Percentiles rank a stretch among this genome's conserved stretches.
Evolutionary conservation across 345 rosid species (phyloP).

Genomic region (Melaleuca alternifolia): DNA sequence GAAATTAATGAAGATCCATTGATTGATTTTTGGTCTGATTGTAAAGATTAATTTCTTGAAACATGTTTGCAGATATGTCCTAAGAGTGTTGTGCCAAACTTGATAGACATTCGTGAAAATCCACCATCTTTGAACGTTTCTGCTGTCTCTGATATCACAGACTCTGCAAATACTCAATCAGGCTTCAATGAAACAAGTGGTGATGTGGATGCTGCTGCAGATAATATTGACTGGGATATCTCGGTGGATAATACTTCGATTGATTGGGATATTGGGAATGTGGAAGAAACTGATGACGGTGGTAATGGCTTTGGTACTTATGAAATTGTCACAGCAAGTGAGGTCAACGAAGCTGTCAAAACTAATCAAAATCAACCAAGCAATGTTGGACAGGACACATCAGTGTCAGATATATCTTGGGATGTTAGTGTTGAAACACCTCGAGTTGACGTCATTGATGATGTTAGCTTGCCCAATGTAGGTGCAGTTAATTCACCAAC

Average conservation of each 20-base stretch:
- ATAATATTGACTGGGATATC: slow-evolving; percentile 85
- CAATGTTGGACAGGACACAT: slow-evolving; percentile 33
- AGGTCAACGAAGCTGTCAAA: slow-evolving; percentile 35
- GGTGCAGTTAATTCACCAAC: slow-evolving; percentile 25
- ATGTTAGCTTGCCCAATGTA: slow-evolving; percentile 21
- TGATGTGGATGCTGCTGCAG: slow-evolving; percentile 34
- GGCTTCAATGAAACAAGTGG: slow-evolving; percentile 32
- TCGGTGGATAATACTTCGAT: slow-evolving; percentile 69
- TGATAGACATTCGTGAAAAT: slow-evolving; percentile 63
- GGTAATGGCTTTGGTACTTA: slow-evolving; percentile 87
- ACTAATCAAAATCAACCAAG: slow-evolving; percentile 15
- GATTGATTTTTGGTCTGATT: neutral
- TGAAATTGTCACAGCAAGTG: slow-evolving; percentile 79
- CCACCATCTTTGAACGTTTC: slow-evolving; percentile 69
- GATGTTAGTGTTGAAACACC: slow-evolving; percentile 89
- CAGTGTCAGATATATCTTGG: slow-evolving; percentile 71
- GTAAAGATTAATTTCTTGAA: neutral
- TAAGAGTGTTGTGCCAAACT: slow-evolving; percentile 35
- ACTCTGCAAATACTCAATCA: slow-evolving; percentile 26
- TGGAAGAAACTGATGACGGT: slow-evolving; percentile 65
- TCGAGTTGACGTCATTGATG: slow-evolving; percentile 56
- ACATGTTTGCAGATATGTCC: slow-evolving; percentile 46
- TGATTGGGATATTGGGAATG: slow-evolving; percentile 88
- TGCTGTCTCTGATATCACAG: slow-evolving; percentile 35
- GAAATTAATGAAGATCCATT: neutral